These are phyloP conservation scores for Pseudocohnilembus persalinus DNA, from an alignment of 169 alveolate species.

Conservation along the genomic window DNA sequence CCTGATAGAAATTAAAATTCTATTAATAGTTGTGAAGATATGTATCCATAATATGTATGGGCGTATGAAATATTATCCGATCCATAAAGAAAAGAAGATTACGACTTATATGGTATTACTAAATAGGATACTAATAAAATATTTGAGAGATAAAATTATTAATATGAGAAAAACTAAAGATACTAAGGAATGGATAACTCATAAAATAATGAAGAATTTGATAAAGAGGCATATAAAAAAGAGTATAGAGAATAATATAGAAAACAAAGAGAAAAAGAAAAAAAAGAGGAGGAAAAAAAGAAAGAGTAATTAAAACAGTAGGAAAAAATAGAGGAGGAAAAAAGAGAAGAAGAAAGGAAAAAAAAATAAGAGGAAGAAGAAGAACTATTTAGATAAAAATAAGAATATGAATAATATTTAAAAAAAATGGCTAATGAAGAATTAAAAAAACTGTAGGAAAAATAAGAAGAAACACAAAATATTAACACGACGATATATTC, in stretches of 20 bases:
- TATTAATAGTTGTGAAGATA: not conserved
- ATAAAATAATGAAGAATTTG: not conserved
- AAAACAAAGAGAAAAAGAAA: not conserved
- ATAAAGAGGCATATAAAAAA: not conserved
- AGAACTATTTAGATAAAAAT: not conserved
- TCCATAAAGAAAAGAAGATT: not conserved
- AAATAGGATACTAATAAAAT: too few relatives aligned
- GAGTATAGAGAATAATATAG: not conserved
- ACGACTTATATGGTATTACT: not conserved
- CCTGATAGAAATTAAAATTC: not conserved
- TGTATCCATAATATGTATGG: not conserved
- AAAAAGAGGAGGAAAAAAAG: not conserved
- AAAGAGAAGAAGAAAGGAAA: not conserved
- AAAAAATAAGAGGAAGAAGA: not conserved
- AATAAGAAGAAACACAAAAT: too few relatives aligned
- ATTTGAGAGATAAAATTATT: not conserved
- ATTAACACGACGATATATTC: too few relatives aligned
- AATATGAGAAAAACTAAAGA: not conserved
- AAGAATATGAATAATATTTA: too few relatives aligned
- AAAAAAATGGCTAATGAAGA: too few relatives aligned
- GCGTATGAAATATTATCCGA: not conserved
- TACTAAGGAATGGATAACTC: not conserved
- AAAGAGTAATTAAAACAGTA: not conserved
- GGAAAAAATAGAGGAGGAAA: not conserved
- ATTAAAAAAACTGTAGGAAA: too few relatives aligned